Evolutionary conservation across 2,329 filamentous ascomycete species (phyloP).

Genomic region (Escovopsis sp.): DNA sequence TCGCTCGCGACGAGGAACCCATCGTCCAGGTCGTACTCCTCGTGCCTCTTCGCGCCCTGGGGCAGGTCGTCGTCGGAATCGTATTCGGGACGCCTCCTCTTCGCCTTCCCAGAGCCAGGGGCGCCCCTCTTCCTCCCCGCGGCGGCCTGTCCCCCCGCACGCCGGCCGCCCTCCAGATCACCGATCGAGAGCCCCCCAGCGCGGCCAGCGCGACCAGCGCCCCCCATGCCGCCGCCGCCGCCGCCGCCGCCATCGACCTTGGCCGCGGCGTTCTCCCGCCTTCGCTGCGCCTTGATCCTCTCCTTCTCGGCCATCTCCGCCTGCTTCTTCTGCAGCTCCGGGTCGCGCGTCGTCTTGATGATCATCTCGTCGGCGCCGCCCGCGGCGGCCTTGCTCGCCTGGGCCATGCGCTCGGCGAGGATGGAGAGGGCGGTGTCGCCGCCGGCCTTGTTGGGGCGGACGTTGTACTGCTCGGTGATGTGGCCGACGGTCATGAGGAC

Average conservation of each 20-base stretch:
- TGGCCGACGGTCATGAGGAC: conserved; percentile 61
- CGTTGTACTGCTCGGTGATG: conserved; percentile 55
- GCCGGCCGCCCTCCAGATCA: conserved; percentile 49
- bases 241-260: conserved; percentile 44
- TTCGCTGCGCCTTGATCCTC: conserved; percentile 48
- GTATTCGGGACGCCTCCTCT: conserved; percentile 46
- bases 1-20: conserved; percentile 65
- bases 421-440: conserved; percentile 57
- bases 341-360: conserved; percentile 55
- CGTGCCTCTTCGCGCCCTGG: conserved; percentile 43
- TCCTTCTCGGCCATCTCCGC: conserved; percentile 64
- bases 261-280: conserved; percentile 51
- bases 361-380: conserved; percentile 47
- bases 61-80: conserved; percentile 64
- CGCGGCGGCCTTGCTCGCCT: conserved; percentile 40
- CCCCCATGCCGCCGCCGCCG: conserved; percentile 31
- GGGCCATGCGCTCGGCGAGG: conserved; percentile 51
- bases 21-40: conserved; percentile 68
- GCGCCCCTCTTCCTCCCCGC: conserved; percentile 38
- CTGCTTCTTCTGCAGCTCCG: conserved; percentile 57
- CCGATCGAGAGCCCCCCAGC: conserved; percentile 50
- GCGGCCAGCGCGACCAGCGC: conserved; percentile 28
- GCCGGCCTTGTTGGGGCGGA: conserved; percentile 50
- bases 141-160: conserved; percentile 27
- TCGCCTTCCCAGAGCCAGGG: conserved; percentile 32